Evolutionary conservation across 768 basidiomycete genomes (phyloP).

Genomic region (Coprinopsis strossmayeri): DNA sequence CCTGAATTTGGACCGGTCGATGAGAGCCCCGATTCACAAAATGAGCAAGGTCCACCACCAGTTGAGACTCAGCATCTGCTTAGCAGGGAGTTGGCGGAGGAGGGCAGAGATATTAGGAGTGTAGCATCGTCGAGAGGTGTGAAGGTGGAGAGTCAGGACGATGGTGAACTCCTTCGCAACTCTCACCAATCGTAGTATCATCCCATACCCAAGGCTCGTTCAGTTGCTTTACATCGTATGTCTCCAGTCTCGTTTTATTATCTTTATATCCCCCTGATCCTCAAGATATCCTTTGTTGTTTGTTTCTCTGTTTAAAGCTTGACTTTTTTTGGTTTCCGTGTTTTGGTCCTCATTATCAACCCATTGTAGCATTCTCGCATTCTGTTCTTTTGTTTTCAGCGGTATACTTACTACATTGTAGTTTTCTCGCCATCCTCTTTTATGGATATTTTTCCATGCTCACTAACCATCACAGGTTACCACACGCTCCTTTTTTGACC

Average conservation of each 20-base stretch:
- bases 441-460: slow-evolving; percentile 3
- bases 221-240: slow-evolving; percentile 5
- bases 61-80: slow-evolving; percentile 33
- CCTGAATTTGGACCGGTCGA: slow-evolving; percentile 81
- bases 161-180: slow-evolving; percentile 16
- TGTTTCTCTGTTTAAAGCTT: neutral
- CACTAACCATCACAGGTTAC: neutral
- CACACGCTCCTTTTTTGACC: neutral
- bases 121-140: slow-evolving; percentile 77
- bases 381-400: neutral
- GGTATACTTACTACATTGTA: neutral
- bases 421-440: neutral
- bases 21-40: slow-evolving; percentile 51
- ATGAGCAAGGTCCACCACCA: slow-evolving; percentile 12
- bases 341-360: neutral
- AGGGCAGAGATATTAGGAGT: slow-evolving; percentile 83
- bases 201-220: neutral
- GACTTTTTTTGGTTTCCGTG: neutral
- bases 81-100: slow-evolving; percentile 76
- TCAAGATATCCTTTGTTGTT: neutral
- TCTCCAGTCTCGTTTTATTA: neutral
- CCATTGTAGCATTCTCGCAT: neutral
- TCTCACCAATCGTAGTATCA: slow-evolving; percentile 1
- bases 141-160: slow-evolving; percentile 64
- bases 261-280: slow-evolving; percentile 2